These are phyloP conservation scores for Flaveria trinervia DNA, from an alignment of 129 eudicot genomes.

Conservation along the genomic window DNA sequence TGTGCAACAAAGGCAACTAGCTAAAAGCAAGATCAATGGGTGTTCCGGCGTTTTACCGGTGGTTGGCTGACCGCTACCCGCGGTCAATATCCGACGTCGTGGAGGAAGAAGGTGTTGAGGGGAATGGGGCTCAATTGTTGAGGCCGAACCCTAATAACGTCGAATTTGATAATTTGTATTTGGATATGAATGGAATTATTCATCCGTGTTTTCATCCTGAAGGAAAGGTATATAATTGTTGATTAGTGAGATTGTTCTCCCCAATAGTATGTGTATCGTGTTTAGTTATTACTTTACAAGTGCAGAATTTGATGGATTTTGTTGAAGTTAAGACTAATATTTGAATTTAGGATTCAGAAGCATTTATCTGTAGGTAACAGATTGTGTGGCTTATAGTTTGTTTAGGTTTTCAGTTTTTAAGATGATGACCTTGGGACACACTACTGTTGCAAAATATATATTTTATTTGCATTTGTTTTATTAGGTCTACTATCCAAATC, in stretches of 20 bases:
- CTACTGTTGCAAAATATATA: neutral
- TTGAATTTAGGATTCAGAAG: neutral
- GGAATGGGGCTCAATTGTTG: conserved; percentile 52
- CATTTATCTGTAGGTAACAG: neutral
- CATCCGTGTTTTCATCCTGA: conserved; percentile 98
- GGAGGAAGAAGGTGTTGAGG: conserved; percentile 64
- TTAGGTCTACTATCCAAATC: neutral
- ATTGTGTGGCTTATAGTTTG: neutral
- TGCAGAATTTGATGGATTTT: neutral
- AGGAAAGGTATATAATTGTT: conserved; percentile 55
- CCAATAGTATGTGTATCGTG: neutral
- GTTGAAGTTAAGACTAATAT: neutral
- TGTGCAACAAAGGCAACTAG: conserved; percentile 2
- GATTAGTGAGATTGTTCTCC: neutral
- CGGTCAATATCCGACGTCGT: conserved; percentile 64
- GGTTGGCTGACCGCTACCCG: conserved; percentile 98
- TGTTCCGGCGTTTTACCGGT: conserved; percentile 91
- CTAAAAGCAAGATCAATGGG: conserved; percentile 56
- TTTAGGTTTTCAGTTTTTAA: conserved; percentile 4
- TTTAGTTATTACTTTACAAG: neutral
- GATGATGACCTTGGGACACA: neutral
- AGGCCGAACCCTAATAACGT: conserved; percentile 85
- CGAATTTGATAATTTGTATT: conserved; percentile 83
- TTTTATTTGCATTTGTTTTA: neutral
- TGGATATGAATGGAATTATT: conserved; percentile 95